Base-by-base conservation (phyloP, 2,329 filamentous ascomycete species). In the Botrytis fragariae region DNA sequence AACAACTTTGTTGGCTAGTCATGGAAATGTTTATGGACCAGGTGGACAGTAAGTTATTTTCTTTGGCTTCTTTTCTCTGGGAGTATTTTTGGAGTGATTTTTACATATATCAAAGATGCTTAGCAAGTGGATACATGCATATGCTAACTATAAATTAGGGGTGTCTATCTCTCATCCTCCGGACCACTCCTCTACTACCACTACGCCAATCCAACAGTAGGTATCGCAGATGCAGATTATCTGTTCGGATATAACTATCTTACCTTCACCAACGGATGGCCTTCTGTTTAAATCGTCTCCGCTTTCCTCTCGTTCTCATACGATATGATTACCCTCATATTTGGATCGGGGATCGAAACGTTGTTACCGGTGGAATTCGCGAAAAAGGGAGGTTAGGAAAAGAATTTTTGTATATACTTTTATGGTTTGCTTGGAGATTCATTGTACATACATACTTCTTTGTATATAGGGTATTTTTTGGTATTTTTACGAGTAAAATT, bases 1-100 rank as follows among this genome's bases (percentile, higher is more conserved):
- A 2, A 90, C 87, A 0, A 82, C 87, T 6, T 86, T 93, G 0
- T 83, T 92, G 0, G 85, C 86, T 75, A 88, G 85, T 22, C 89
- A 92, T 76, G 87, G 82, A 9, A 86, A 82, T 39, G 85, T 91
- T 0, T 92, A 92, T 76, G 90, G 87, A 44, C 90, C 90, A 25
- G 90, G 90, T 74, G 90, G 90, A 54, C 89, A 92, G 79, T 77
- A 69, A 73, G 74, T n/a, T n/a, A n/a, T n/a, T n/a, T n/a, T n/a
- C n/a, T n/a, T n/a, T n/a, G n/a, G n/a, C n/a, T n/a, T n/a, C n/a
- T n/a, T n/a, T n/a, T n/a, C n/a, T n/a, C n/a, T n/a, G n/a, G n/a
- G n/a, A n/a, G n/a, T n/a, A n/a, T n/a, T n/a, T n/a, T n/a, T n/a
- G n/a, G n/a, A n/a, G n/a, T n/a, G n/a, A n/a, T n/a, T n/a, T n/a